Percentiles rank a stretch among this genome's conserved stretches.
Conservation (phyloP, 169 alveolate genomes). For the Babesia sp. region DNA sequence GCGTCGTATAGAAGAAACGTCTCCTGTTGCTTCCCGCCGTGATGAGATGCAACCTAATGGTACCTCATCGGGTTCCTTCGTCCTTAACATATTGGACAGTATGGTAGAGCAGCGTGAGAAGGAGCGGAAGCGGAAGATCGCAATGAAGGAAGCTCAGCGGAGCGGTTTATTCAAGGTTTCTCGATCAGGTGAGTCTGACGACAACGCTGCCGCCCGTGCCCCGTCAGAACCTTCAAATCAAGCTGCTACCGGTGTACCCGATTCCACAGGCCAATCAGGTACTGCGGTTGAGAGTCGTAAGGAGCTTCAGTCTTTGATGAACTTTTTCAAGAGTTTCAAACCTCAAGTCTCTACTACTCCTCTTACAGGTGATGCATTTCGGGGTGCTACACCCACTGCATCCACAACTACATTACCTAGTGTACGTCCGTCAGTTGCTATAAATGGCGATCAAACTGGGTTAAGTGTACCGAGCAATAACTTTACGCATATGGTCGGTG, state of each 20-base stretch:
- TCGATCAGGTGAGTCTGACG: neutral
- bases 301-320: slow-evolving; percentile 50
- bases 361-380: neutral
- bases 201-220: neutral
- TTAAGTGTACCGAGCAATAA: slow-evolving; percentile 24
- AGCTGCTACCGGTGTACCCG: neutral
- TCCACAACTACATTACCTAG: neutral
- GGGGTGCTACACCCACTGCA: neutral
- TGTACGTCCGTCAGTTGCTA: neutral
- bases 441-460: slow-evolving; percentile 26
- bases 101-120: slow-evolving; percentile 69
- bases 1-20: neutral
- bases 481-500: slow-evolving; percentile 16
- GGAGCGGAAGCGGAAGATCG: slow-evolving; percentile 57
- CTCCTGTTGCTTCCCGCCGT: neutral
- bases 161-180: slow-evolving; percentile 22
- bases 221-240: neutral
- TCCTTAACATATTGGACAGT: slow-evolving; percentile 59
- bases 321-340: slow-evolving; percentile 51
- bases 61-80: slow-evolving; percentile 47
- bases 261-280: neutral
- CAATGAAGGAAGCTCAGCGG: slow-evolving; percentile 58
- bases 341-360: slow-evolving; percentile 8
- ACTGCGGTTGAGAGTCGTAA: slow-evolving; percentile 22
- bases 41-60: neutral